Evolutionary conservation across 1,284 basidiomycete species (phyloP).

Genomic region (Ceratobasidium sp.): DNA sequence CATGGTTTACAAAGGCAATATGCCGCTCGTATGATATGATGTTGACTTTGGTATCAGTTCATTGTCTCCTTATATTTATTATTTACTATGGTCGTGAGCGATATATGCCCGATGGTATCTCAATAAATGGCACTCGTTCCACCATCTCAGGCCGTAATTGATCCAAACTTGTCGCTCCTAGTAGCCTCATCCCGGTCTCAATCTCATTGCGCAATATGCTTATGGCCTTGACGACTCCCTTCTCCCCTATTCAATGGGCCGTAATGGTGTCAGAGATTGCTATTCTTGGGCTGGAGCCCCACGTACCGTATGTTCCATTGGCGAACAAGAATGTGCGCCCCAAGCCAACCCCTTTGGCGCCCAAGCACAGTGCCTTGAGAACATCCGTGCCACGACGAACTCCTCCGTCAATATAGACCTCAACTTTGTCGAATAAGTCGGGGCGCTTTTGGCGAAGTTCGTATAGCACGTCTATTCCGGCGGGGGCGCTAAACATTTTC

Average conservation of each 20-base stretch:
- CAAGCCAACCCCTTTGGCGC: slow-evolving; percentile 61
- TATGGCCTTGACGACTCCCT: slow-evolving; percentile 56
- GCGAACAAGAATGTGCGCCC: slow-evolving; percentile 60
- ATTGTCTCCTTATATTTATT: not conserved
- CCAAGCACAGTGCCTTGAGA: slow-evolving; percentile 61
- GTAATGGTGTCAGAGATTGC: slow-evolving; percentile 23
- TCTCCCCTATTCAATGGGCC: slow-evolving; percentile 49
- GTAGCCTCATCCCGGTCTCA: slow-evolving; percentile 57
- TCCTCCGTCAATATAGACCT: slow-evolving; percentile 62
- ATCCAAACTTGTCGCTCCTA: slow-evolving; percentile 54
- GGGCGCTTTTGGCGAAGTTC: slow-evolving; percentile 55
- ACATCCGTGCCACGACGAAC: slow-evolving; percentile 59
- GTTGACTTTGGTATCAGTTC: slow-evolving; percentile 5
- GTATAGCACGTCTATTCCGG: slow-evolving; percentile 53
- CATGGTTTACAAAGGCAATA: slow-evolving; percentile 20
- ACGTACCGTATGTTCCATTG: slow-evolving; percentile 54
- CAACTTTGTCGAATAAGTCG: slow-evolving; percentile 55
- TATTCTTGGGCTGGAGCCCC: not conserved
- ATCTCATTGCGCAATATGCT: slow-evolving; percentile 56
- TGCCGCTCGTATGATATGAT: not conserved
- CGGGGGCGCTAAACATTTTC: slow-evolving; percentile 48
- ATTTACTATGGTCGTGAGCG: slow-evolving; percentile 23
- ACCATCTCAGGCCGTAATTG: slow-evolving; percentile 59
- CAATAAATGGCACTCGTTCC: slow-evolving; percentile 27
- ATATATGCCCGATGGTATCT: slow-evolving; percentile 33